A percentile compares a stretch with the other conserved stretches of the same genome.
These are phyloP conservation scores for Manihot esculenta DNA, from an alignment of 441 rosid genomes.

Conservation along the genomic window DNA sequence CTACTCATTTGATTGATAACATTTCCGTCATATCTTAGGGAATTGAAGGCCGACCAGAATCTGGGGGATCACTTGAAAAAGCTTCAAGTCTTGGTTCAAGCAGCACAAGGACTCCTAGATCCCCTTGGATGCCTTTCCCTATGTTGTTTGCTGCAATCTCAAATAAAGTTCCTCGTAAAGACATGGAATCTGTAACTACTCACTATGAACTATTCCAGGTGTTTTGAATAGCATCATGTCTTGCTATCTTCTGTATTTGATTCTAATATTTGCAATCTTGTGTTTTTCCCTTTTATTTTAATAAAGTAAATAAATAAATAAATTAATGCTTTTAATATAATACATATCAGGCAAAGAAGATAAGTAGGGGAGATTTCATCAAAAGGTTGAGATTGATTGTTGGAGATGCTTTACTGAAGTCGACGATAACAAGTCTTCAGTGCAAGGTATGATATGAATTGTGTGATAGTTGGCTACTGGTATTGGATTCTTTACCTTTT, in stretches of 20 bases:
- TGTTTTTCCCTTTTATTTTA: neutral
- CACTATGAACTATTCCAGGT: slow-evolving; percentile 73
- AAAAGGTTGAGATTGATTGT: slow-evolving; percentile 60
- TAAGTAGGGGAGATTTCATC: slow-evolving; percentile 68
- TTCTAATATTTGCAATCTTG: neutral
- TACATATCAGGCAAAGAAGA: slow-evolving; percentile 54
- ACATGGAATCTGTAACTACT: slow-evolving; percentile 54
- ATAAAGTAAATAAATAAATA: no score
- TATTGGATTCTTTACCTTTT: neutral
- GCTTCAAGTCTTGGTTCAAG: slow-evolving; percentile 60
- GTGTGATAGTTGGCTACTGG: neutral
- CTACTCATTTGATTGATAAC: neutral
- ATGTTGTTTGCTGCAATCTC: slow-evolving; percentile 81
- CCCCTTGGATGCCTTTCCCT: slow-evolving; percentile 97
- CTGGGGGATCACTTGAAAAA: slow-evolving; percentile 42
- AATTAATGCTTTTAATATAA: neutral
- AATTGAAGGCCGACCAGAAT: slow-evolving; percentile 33
- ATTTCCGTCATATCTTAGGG: slow-evolving; percentile 32
- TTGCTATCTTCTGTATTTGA: neutral
- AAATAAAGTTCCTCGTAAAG: slow-evolving; percentile 48
- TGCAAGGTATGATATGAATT: slow-evolving; percentile 52
- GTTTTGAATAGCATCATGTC: slow-evolving; percentile 15
- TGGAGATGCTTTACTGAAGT: slow-evolving; percentile 77
- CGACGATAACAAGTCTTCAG: slow-evolving; percentile 75
- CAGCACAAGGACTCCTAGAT: slow-evolving; percentile 60